Conservation (phyloP, 768 basidiomycete genomes). For the Lyophyllum decastes region DNA sequence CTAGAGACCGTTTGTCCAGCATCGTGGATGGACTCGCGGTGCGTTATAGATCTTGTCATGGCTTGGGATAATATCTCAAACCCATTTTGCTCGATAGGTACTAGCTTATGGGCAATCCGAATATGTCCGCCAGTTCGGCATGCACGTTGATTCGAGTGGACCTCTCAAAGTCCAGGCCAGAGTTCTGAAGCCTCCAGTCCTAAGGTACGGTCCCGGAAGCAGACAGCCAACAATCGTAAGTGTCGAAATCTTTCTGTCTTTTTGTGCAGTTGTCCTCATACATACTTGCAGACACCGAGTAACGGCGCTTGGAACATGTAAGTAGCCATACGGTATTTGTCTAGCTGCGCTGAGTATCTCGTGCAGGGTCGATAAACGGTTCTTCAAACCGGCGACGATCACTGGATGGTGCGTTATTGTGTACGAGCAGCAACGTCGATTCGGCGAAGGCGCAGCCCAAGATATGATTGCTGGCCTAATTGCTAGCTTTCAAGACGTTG, state of each 20-base stretch:
- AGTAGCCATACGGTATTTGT: constrained; percentile 16
- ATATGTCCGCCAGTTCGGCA: constrained; percentile 74
- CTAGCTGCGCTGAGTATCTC: neutral
- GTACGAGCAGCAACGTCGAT: constrained; percentile 63
- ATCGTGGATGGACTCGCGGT: constrained; percentile 59
- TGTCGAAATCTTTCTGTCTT: constrained; percentile 6
- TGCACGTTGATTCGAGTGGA: constrained; percentile 54
- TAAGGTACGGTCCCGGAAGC: constrained; percentile 65
- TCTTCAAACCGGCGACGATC: constrained; percentile 58
- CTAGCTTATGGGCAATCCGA: constrained; percentile 73
- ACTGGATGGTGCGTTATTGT: constrained; percentile 63
- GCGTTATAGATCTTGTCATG: constrained; percentile 6
- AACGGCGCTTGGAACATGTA: constrained; percentile 85
- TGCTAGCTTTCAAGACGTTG: constrained; percentile 52
- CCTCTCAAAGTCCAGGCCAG: constrained; percentile 65
- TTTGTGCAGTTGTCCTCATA: constrained; percentile 5
- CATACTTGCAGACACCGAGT: constrained; percentile 44
- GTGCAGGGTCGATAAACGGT: constrained; percentile 71
- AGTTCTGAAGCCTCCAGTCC: constrained; percentile 60
- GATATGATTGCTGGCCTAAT: constrained; percentile 60
- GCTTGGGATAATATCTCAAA: neutral
- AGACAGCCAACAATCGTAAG: constrained; percentile 60
- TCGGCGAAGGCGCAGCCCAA: constrained; percentile 45
- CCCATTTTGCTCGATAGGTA: constrained; percentile 36
- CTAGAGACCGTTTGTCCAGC: constrained; percentile 53